Base-by-base conservation (phyloP, 306 rosid genomes). In the Coriaria nepalensis region DNA sequence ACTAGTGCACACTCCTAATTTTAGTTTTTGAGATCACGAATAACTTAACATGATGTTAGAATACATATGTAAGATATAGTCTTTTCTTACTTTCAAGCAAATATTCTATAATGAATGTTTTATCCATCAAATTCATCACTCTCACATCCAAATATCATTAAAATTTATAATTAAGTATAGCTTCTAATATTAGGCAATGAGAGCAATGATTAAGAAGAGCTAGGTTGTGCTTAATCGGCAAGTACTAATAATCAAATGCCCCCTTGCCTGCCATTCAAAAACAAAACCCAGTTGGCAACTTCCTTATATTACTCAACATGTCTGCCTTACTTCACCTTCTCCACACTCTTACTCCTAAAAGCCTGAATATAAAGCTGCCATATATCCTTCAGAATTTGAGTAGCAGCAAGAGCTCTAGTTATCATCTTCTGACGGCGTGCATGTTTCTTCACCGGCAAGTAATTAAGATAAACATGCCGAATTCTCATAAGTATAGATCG, bases 251-350 rank as follows among this genome's bases (percentile, higher is more conserved):
- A 74, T 69, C 53, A 76, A 72, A 70, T 73, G 40, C 74, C 47
- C 55, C 62, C 13, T 58, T 87, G 96, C 82, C 94, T 79, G 82
- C 92, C 94, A 77, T 79, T 79, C 59, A 53, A 59, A 33, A 59
- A 63, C 63, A 66, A 82, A 87, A 55, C 63, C 72, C 64, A 75
- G 80, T 78, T 87, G 93, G 71, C 93, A 75, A 2, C 52, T 51
- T 69, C 85, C 94, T 7, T 64, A 75, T 65, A 75, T 73, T 63
- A 64, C 87, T 87, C 74, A 73, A 69, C 82, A 55, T 83, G 94
- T 83, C 78, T 69, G 64, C 79, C 69, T 35, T 71, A n/a, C n/a
- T n/a, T n/a, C n/a, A n/a, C n/a, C n/a, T n/a, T n/a, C n/a, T n/a
- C n/a, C n/a, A n/a, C n/a, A n/a, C 61, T 45, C 35, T 48, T 45